phyloP scores from a whole-genome alignment of 73 alveolate genomes.

The Strombidium stylifer region DNA sequence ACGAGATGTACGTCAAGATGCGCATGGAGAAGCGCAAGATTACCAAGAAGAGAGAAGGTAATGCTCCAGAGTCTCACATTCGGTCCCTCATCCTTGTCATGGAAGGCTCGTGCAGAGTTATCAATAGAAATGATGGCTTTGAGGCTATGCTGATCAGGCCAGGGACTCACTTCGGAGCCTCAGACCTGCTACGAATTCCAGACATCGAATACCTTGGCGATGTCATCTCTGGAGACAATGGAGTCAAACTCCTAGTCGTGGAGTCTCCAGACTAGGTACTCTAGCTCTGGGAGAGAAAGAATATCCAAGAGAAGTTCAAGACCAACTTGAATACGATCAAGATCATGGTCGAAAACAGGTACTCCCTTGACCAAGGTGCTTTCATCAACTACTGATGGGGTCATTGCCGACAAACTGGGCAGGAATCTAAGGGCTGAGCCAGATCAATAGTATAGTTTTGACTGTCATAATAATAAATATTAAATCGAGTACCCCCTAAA shows the following conservation, averaged over 20 bases:
- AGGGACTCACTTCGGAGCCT: conserved; percentile 17
- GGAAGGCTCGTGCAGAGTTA: conserved; percentile 4
- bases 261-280: conserved; percentile 2
- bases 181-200: conserved; percentile 10
- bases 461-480: too few relatives aligned
- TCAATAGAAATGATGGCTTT: conserved; percentile 7
- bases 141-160: background rate
- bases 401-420: too few relatives aligned
- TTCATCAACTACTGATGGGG: conserved; percentile 13
- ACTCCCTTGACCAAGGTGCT: background rate
- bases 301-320: background rate
- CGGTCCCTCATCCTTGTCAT: background rate
- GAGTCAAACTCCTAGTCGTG: conserved; percentile 7
- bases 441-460: too few relatives aligned
- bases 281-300: conserved; percentile 5
- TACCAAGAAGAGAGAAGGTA: too few relatives aligned
- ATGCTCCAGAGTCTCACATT: too few relatives aligned
- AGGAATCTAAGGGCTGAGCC: too few relatives aligned
- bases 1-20: too few relatives aligned
- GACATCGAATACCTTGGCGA: conserved; percentile 29
- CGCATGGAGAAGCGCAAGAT: too few relatives aligned
- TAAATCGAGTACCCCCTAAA: too few relatives aligned
- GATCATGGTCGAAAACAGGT: background rate
- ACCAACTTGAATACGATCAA: conserved; percentile 2
- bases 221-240: conserved; percentile 11